phyloP scores from a whole-genome alignment of 2,329 filamentous ascomycete genomes.

The Colletotrichum theobromicola region DNA sequence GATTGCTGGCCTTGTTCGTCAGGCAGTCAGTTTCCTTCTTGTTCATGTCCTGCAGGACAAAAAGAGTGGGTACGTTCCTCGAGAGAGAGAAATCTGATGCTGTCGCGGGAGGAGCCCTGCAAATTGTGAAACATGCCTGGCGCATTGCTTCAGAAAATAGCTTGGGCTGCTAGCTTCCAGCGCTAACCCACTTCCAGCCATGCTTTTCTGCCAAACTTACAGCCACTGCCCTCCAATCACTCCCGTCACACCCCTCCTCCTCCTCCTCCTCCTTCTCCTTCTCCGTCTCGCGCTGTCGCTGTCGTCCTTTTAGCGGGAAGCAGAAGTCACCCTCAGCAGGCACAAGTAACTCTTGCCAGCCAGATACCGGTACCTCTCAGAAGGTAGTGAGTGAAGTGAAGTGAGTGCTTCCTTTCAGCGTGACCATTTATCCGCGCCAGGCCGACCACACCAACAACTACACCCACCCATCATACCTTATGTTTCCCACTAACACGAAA shows the following conservation, averaged over 20 bases:
- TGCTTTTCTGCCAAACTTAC: constrained; percentile 12
- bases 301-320: constrained; percentile 6
- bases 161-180: constrained; percentile 35
- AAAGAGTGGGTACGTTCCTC: no score
- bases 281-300: not conserved
- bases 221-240: constrained; percentile 26
- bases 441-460: not conserved
- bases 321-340: not conserved
- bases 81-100: not conserved
- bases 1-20: no score
- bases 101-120: constrained; percentile 26
- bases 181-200: constrained; percentile 32
- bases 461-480: not conserved
- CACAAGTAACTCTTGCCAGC: no score
- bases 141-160: constrained; percentile 53
- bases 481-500: not conserved
- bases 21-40: no score
- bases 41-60: no score
- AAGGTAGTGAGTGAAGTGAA: not conserved
- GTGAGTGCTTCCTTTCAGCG: constrained; percentile 1
- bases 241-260: constrained; percentile 28
- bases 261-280: not conserved
- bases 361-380: not conserved
- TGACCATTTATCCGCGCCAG: not conserved
- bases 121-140: constrained; percentile 56